Evolutionary conservation across 2,329 filamentous ascomycete genomes (phyloP).

Genomic region (Fusarium virguliforme): DNA sequence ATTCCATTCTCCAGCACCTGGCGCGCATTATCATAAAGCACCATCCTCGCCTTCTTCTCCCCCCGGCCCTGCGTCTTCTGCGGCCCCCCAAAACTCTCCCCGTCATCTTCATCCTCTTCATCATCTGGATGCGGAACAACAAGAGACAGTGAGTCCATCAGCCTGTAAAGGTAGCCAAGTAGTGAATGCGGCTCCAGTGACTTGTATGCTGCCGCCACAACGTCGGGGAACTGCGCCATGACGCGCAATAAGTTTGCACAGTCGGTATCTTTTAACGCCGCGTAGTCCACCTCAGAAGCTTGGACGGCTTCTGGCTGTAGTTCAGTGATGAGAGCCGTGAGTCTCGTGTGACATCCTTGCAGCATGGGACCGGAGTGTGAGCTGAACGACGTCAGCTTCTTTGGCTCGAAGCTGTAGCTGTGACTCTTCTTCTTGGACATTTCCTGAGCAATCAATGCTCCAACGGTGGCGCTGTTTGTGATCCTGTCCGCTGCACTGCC

Average conservation of each 20-base stretch:
- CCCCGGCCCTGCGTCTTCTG: neutral
- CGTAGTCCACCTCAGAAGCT: conserved; percentile 9
- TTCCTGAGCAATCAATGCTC: conserved; percentile 35
- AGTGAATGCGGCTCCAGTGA: conserved; percentile 77
- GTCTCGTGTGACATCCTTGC: conserved; percentile 4
- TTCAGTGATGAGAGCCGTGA: conserved; percentile 12
- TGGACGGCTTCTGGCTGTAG: neutral
- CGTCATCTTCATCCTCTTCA: neutral
- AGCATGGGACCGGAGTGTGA: conserved; percentile 14
- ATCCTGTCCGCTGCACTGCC: neutral
- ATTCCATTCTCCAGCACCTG: conserved; percentile 34
- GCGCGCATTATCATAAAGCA: conserved; percentile 27
- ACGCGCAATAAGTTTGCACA: conserved; percentile 65
- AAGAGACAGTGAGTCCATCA: conserved; percentile 17
- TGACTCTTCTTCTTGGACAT: conserved; percentile 45
- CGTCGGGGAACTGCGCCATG: conserved; percentile 76
- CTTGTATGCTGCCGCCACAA: conserved; percentile 73
- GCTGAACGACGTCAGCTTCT: conserved; percentile 13
- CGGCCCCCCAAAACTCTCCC: neutral
- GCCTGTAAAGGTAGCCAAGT: conserved; percentile 69
- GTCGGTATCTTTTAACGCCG: conserved; percentile 7
- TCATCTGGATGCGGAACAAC: conserved; percentile 3
- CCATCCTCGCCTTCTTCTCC: conserved; percentile 13
- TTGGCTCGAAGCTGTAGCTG: conserved; percentile 42
- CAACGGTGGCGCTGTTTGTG: conserved; percentile 20